Evolutionary conservation across 352 stramenopile species (phyloP).

Genomic region (Globisporangium ultimum): DNA sequence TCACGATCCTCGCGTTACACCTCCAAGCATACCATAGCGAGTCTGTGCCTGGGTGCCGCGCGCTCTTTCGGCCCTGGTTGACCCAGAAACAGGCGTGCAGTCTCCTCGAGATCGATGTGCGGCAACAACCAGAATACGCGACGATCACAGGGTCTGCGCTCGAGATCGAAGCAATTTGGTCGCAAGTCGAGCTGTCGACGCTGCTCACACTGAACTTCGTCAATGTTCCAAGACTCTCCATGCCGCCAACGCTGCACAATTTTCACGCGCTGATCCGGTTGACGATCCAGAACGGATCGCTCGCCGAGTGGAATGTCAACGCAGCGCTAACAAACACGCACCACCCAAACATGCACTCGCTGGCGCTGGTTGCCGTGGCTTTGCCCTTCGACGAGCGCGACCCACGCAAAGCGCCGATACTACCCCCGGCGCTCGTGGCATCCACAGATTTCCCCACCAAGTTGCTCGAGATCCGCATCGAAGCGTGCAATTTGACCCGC

Average conservation of each 20-base stretch:
- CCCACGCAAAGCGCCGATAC: not conserved
- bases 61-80: constrained; percentile 14
- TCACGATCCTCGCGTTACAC: not conserved
- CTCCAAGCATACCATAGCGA: not conserved
- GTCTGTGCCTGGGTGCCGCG: constrained; percentile 4
- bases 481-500: not conserved
- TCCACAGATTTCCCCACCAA: not conserved
- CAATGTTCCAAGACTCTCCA: not conserved
- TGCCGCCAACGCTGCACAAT: constrained; percentile 3
- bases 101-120: constrained; percentile 1
- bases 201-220: not conserved
- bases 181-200: not conserved
- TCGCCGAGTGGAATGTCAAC: not conserved
- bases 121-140: not conserved
- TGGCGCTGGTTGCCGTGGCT: not conserved
- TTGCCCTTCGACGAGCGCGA: not conserved
- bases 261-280: not conserved
- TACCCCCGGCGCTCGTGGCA: not conserved
- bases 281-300: not conserved
- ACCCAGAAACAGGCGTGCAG: constrained; percentile 2
- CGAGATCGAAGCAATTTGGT: constrained; percentile 5
- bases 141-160: not conserved
- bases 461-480: not conserved
- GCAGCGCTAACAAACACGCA: not conserved
- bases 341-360: constrained; percentile 2